Percentiles rank a stretch among this genome's conserved stretches.
Evolutionary conservation across 345 rosid genomes (phyloP).

Genomic region (Turnera subulata): DNA sequence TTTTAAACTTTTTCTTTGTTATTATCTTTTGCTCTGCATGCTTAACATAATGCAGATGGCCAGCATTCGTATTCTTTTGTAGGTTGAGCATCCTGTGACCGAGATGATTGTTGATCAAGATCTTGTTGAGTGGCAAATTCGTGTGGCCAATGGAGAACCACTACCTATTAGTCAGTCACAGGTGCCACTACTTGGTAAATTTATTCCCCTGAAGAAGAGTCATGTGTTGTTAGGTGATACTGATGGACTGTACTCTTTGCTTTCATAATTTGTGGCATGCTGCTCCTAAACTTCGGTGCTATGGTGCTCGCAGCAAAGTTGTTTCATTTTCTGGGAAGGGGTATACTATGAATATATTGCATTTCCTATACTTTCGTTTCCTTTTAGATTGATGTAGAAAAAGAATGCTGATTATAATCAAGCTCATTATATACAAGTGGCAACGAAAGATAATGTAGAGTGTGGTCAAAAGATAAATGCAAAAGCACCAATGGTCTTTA

Average conservation of each 20-base stretch:
- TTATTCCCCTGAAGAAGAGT: background rate
- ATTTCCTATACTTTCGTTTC: background rate
- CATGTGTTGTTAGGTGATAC: background rate
- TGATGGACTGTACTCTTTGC: background rate
- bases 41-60: slow-evolving; percentile 10
- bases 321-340: no score
- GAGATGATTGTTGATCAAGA: slow-evolving; percentile 97
- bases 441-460: no score
- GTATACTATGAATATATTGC: background rate
- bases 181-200: slow-evolving; percentile 72
- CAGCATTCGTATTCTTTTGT: slow-evolving; percentile 21
- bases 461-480: no score
- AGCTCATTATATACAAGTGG: no score
- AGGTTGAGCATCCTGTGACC: slow-evolving; percentile 99
- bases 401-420: no score
- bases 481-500: no score
- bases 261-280: background rate
- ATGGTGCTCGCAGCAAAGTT: no score
- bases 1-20: no score
- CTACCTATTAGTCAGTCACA: slow-evolving; percentile 74
- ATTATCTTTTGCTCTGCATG: background rate
- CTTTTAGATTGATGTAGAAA: no score
- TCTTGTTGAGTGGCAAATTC: slow-evolving; percentile 96
- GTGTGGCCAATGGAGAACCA: slow-evolving; percentile 82
- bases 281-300: background rate